phyloP scores from a whole-genome alignment of 805 yeast species.

The Kodamaea sagamina region DNA sequence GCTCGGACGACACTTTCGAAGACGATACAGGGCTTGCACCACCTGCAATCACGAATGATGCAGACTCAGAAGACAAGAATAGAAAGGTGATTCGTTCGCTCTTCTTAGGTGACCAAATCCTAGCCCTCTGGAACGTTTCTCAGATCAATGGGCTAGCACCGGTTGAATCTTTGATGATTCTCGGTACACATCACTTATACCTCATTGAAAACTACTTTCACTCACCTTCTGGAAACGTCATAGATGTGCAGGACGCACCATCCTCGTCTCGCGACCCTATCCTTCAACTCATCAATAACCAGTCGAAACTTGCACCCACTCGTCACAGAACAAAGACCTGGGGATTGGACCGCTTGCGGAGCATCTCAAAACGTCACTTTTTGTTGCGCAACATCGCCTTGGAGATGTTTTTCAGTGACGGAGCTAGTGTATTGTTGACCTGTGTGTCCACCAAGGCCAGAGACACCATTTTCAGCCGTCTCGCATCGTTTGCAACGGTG shows the following conservation, averaged over 20 bases:
- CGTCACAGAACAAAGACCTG: conserved; percentile 57
- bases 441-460: conserved; percentile 55
- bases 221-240: conserved; percentile 50
- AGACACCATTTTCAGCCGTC: conserved; percentile 53
- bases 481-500: conserved; percentile 50
- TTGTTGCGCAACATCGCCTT: conserved; percentile 77
- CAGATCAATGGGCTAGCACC: conserved; percentile 77
- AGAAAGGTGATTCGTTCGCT: conserved; percentile 71
- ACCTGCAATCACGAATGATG: neutral
- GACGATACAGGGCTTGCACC: no score
- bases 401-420: conserved; percentile 74
- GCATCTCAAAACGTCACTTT: conserved; percentile 74
- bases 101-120: conserved; percentile 68
- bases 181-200: conserved; percentile 66
- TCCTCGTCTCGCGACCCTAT: conserved; percentile 63
- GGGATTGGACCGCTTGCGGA: conserved; percentile 59
- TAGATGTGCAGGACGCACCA: conserved; percentile 70
- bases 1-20: no score
- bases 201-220: conserved; percentile 70
- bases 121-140: conserved; percentile 73
- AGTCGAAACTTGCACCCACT: conserved; percentile 24
- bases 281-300: conserved; percentile 61
- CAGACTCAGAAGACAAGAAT: conserved; percentile 58
- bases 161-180: conserved; percentile 69
- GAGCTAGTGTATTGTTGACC: conserved; percentile 68